These are phyloP conservation scores for Gossypium thurberi DNA, from an alignment of 345 rosid genomes.

Conservation along the genomic window DNA sequence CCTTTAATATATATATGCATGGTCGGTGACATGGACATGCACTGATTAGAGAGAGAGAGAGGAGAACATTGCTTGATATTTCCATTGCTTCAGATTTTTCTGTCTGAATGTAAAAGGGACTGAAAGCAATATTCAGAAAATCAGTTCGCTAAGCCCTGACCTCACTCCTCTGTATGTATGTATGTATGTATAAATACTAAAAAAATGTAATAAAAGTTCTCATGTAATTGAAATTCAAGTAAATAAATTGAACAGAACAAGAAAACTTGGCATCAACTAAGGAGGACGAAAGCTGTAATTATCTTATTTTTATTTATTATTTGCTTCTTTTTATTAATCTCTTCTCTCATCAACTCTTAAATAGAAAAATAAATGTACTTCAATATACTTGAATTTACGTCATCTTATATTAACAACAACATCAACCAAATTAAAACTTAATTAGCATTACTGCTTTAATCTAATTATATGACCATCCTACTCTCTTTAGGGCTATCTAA, in stretches of 20 bases:
- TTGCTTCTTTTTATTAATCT: not conserved
- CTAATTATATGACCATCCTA: too few species aligned
- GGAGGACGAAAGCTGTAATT: not conserved
- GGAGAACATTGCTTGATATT: not conserved
- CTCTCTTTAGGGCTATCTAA: too few species aligned
- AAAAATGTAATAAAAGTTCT: too few species aligned
- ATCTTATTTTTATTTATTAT: not conserved
- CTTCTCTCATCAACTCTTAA: too few species aligned
- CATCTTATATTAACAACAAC: accelerated
- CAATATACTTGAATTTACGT: too few species aligned
- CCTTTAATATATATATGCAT: not conserved
- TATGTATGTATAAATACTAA: too few species aligned
- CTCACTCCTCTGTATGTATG: not conserved
- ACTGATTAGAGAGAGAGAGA: constrained; percentile 3
- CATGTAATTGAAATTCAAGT: not conserved
- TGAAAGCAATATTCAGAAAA: not conserved
- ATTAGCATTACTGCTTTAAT: too few species aligned
- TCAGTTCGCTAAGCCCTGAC: not conserved
- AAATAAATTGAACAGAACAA: not conserved
- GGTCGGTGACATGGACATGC: constrained; percentile 9
- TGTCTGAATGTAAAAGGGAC: not conserved
- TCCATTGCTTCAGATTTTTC: not conserved
- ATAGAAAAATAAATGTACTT: too few species aligned
- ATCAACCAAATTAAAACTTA: too few species aligned
- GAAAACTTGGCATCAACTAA: not conserved